Evolutionary conservation across 768 basidiomycete genomes (phyloP).

Genomic region (Podaxis sp.): DNA sequence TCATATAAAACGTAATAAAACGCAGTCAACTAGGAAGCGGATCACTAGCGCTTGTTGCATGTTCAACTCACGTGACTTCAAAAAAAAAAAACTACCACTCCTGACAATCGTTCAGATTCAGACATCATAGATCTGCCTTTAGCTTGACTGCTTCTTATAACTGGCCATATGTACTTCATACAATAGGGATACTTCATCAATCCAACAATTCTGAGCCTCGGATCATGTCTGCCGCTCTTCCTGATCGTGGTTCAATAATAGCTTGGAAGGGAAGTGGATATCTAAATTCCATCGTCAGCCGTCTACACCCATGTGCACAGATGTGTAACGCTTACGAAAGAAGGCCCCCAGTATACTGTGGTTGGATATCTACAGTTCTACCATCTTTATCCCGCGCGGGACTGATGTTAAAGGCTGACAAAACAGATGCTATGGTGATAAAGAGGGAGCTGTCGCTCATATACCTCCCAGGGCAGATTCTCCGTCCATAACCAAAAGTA

Average conservation of each 20-base stretch:
- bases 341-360: not conserved
- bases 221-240: not conserved
- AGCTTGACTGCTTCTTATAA: too few species aligned
- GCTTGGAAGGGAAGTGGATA: slow-evolving; percentile 4
- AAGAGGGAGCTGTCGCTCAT: slow-evolving; percentile 18
- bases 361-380: not conserved
- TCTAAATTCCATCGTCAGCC: not conserved
- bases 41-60: too few species aligned
- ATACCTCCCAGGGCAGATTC: slow-evolving; percentile 22
- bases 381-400: slow-evolving; percentile 16
- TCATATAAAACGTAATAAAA: not conserved
- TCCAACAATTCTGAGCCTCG: not conserved
- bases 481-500: slow-evolving; percentile 28
- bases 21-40: too few species aligned
- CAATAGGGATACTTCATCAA: not conserved
- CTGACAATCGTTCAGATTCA: too few species aligned
- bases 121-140: too few species aligned
- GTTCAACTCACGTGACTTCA: too few species aligned
- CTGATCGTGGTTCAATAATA: not conserved
- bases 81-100: too few species aligned
- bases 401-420: slow-evolving; percentile 18
- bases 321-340: not conserved
- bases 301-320: not conserved
- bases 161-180: not conserved
- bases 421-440: slow-evolving; percentile 16